Evolutionary conservation across 2,329 filamentous ascomycete genomes (phyloP).

Genomic region (Sporothrix pallida): DNA sequence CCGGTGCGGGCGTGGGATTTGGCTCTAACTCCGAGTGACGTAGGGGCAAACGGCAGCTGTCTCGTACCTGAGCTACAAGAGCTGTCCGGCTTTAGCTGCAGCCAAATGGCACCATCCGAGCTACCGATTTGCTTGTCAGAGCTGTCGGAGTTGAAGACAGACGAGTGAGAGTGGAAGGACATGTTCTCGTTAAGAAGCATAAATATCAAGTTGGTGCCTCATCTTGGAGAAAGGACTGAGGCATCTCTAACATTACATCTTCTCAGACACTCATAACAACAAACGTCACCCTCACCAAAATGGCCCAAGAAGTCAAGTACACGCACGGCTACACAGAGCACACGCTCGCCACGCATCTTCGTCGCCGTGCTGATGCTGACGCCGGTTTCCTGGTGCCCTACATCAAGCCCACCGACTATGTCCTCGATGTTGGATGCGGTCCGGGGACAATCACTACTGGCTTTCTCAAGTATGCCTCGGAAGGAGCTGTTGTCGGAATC

Average conservation of each 20-base stretch:
- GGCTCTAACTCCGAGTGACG: background rate
- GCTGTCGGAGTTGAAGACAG: background rate
- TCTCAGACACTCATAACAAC: background rate
- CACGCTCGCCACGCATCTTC: slow-evolving; percentile 48
- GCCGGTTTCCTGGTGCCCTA: slow-evolving; percentile 52
- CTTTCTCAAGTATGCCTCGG: slow-evolving; percentile 48
- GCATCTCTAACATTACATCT: background rate
- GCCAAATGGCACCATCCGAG: slow-evolving; percentile 17
- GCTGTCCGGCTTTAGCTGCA: background rate
- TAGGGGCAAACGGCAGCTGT: background rate
- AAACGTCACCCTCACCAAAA: background rate
- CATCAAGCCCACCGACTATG: slow-evolving; percentile 47
- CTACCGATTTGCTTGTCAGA: background rate
- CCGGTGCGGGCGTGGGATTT: background rate
- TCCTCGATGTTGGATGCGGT: slow-evolving; percentile 57
- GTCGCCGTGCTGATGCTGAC: slow-evolving; percentile 52
- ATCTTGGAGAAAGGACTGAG: too few species aligned
- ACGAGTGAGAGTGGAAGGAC: background rate
- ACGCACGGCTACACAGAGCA: slow-evolving; percentile 34
- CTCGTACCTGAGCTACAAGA: background rate
- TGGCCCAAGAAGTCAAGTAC: slow-evolving; percentile 25
- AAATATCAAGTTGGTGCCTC: slow-evolving; percentile 23
- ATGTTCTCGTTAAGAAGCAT: background rate
- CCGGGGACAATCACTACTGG: slow-evolving; percentile 56
- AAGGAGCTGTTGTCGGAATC: slow-evolving; percentile 50